Conservation (phyloP, 2,329 filamentous ascomycete genomes). For the Coniochaeta pulveracea region DNA sequence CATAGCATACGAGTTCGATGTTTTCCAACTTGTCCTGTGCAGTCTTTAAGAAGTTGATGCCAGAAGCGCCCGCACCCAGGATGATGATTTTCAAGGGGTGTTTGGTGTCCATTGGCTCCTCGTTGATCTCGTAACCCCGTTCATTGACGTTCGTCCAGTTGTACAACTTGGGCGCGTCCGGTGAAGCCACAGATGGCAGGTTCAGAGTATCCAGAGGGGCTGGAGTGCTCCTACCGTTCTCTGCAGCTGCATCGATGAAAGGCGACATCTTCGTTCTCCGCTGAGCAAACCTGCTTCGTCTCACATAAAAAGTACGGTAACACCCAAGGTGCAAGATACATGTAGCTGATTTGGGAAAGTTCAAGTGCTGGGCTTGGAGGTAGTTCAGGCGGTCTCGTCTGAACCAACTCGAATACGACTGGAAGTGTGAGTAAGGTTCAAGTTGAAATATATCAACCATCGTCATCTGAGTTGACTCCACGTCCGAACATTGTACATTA, state of each 20-base stretch:
- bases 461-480: not conserved
- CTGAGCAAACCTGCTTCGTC: not conserved
- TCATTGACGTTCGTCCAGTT: slow-evolving; percentile 1
- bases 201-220: not conserved
- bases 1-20: slow-evolving; percentile 13
- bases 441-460: not conserved
- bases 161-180: slow-evolving; percentile 1
- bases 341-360: not conserved
- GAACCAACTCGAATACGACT: not conserved
- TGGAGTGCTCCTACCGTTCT: not conserved
- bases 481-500: not conserved
- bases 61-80: slow-evolving; percentile 3
- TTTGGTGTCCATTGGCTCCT: slow-evolving; percentile 5
- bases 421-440: not conserved
- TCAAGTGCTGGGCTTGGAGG: not conserved
- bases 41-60: slow-evolving; percentile 3
- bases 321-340: not conserved
- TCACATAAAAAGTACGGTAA: not conserved
- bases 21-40: not conserved
- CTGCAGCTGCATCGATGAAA: not conserved
- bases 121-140: slow-evolving; percentile 2
- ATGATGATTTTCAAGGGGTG: slow-evolving; percentile 3
- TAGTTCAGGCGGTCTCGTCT: not conserved
- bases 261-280: not conserved
- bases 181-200: not conserved